Evolutionary conservation across 257 asterid species (phyloP).

Genomic region (Anisodus acutangulus): DNA sequence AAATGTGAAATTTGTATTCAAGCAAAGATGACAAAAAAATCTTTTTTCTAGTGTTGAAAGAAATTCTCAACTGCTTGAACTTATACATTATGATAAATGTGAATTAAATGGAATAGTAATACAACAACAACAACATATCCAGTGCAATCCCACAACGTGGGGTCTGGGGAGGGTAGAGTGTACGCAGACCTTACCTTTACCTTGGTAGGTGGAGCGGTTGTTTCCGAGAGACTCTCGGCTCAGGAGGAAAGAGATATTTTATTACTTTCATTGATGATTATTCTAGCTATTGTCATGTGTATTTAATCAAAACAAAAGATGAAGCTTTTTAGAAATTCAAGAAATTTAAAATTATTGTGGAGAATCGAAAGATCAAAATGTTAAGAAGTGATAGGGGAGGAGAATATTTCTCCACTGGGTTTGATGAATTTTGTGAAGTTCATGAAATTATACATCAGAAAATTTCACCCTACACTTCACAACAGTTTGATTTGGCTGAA

Average conservation of each 20-base stretch:
- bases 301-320: neutral
- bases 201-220: too few relatives aligned
- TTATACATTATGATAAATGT: constrained; percentile 12
- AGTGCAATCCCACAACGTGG: too few relatives aligned
- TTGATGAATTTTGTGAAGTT: neutral
- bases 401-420: neutral
- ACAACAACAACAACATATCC: too few relatives aligned
- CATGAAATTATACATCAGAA: neutral
- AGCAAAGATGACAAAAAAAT: neutral
- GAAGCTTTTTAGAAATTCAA: neutral
- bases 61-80: neutral
- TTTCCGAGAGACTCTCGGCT: too few relatives aligned
- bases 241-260: neutral
- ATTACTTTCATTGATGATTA: neutral
- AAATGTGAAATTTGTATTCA: neutral
- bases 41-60: neutral
- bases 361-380: constrained; percentile 3
- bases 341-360: neutral
- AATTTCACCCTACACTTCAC: neutral
- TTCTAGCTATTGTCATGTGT: too few relatives aligned
- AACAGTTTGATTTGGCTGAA: neutral
- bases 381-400: neutral
- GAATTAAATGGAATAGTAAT: neutral
- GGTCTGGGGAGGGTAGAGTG: too few relatives aligned
- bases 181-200: too few relatives aligned